Percentiles rank a stretch among this genome's conserved stretches.
These are phyloP conservation scores for Luvunga scandens DNA, from an alignment of 345 rosid species.

Conservation along the genomic window DNA sequence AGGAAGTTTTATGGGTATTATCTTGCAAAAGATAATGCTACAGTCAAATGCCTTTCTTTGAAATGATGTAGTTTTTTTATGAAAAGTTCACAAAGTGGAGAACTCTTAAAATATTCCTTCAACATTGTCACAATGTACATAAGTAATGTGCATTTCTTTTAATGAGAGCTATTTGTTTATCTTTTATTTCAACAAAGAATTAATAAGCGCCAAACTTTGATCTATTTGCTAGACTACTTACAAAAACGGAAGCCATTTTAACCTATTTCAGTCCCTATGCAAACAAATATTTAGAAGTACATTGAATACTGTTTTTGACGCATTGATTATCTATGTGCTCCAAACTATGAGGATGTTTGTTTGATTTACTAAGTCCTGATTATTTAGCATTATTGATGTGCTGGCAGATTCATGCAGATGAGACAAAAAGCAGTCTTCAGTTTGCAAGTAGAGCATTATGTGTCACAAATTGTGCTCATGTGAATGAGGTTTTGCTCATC, in stretches of 20 bases:
- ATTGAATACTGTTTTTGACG: not conserved
- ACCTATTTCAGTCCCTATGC: not conserved
- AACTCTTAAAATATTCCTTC: too few species aligned
- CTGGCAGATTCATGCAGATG: slow-evolving; percentile 86
- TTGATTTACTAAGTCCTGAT: slow-evolving; percentile 4
- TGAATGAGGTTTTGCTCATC: slow-evolving; percentile 70
- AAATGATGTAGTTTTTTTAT: too few species aligned
- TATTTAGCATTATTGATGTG: slow-evolving; percentile 19
- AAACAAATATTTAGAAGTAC: not conserved
- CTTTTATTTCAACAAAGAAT: not conserved
- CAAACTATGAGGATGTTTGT: not conserved
- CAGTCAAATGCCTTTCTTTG: too few species aligned
- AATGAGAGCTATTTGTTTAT: not conserved
- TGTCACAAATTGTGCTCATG: slow-evolving; percentile 86
- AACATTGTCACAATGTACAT: too few species aligned
- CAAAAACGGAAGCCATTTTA: not conserved
- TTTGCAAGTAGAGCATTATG: slow-evolving; percentile 96
- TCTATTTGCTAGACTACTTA: not conserved
- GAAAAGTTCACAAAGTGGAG: too few species aligned
- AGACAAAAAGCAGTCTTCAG: slow-evolving; percentile 94
- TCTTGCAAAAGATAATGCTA: too few species aligned
- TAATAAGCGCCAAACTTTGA: too few species aligned
- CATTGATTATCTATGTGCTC: not conserved
- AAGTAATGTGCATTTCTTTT: not conserved
- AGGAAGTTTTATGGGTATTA: too few species aligned